Conservation (phyloP, 257 asterid species). For the Datura wrightii region DNA sequence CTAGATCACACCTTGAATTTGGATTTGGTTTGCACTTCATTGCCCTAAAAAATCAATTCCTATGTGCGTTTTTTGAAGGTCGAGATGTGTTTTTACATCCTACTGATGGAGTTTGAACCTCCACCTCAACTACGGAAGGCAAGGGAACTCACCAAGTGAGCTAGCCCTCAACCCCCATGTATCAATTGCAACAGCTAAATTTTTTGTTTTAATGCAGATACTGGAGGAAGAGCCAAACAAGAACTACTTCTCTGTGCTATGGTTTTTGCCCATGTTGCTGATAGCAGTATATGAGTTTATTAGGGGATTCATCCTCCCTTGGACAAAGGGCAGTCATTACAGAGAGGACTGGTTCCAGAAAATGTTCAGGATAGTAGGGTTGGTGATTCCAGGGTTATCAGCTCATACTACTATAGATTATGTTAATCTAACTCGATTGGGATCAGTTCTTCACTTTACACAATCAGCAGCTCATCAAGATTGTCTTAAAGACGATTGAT, state of each 20-base stretch:
- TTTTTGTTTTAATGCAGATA: slow-evolving; percentile 45
- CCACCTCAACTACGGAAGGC: background rate
- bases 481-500: slow-evolving; percentile 22
- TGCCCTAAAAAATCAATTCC: background rate
- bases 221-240: slow-evolving; percentile 74
- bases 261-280: slow-evolving; percentile 52
- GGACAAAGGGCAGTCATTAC: slow-evolving; percentile 54
- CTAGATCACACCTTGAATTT: background rate
- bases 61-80: background rate
- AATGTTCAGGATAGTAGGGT: slow-evolving; percentile 48
- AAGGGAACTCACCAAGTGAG: background rate
- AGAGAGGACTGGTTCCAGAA: slow-evolving; percentile 55
- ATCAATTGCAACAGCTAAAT: background rate
- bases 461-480: slow-evolving; percentile 29
- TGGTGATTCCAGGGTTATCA: slow-evolving; percentile 59
- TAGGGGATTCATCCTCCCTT: slow-evolving; percentile 59
- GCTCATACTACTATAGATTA: slow-evolving; percentile 63
- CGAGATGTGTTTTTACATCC: background rate
- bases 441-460: slow-evolving; percentile 36
- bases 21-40: background rate
- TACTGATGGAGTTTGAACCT: too few relatives aligned
- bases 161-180: background rate
- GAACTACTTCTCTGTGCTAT: slow-evolving; percentile 68
- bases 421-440: slow-evolving; percentile 61
- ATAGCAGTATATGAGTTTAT: slow-evolving; percentile 58